A percentile compares a stretch with the other conserved stretches of the same genome.
Evolutionary conservation across 306 rosid species (phyloP).

Genomic region (Cicer arietinum): DNA sequence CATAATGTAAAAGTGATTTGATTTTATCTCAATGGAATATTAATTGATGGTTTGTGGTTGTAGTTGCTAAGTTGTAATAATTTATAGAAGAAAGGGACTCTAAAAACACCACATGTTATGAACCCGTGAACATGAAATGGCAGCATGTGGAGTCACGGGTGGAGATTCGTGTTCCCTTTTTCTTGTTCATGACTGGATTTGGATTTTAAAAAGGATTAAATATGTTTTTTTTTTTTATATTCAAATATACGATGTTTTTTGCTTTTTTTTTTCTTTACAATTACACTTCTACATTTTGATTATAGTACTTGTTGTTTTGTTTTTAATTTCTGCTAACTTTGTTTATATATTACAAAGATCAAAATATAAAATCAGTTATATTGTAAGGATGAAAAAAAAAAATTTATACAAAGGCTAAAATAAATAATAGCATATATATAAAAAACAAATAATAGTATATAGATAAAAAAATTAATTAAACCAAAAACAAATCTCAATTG

Average conservation of each 20-base stretch:
- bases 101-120: conserved; percentile 5
- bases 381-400: too few species aligned
- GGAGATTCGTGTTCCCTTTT: conserved; percentile 13
- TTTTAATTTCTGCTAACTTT: too few species aligned
- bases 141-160: conserved; percentile 48
- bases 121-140: conserved; percentile 49
- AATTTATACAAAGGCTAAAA: too few species aligned
- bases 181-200: neutral
- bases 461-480: too few species aligned
- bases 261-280: neutral
- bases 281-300: too few species aligned
- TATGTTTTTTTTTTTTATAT: too few species aligned
- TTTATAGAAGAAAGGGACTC: neutral
- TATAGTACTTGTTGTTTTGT: too few species aligned
- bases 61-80: neutral
- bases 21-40: neutral
- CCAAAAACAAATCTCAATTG: neutral
- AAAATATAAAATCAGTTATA: too few species aligned
- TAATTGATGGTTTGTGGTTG: neutral
- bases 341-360: too few species aligned
- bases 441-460: too few species aligned
- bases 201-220: too few species aligned
- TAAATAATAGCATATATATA: too few species aligned
- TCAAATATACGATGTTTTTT: neutral
- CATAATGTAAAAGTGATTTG: neutral